A percentile compares a stretch with the other conserved stretches of the same genome.
Evolutionary conservation across 2,329 filamentous ascomycete genomes (phyloP).

Genomic region (Fusarium luffae): DNA sequence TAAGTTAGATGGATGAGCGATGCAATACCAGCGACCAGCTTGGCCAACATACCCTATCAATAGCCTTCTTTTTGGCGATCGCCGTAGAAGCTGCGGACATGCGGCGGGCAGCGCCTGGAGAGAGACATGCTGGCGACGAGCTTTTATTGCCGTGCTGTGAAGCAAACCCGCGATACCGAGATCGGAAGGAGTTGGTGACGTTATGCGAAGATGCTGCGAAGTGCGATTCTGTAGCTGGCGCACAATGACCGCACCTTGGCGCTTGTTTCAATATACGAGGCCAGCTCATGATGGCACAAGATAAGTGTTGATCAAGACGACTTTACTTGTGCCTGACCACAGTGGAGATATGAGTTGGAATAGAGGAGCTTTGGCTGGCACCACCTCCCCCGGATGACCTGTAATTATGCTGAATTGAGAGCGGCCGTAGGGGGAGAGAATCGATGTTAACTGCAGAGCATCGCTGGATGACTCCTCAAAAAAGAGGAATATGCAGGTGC

Average conservation of each 20-base stretch:
- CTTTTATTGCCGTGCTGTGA: slow-evolving; percentile 23
- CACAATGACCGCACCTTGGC: slow-evolving; percentile 42
- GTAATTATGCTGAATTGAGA: slow-evolving; percentile 18
- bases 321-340: slow-evolving; percentile 11
- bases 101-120: slow-evolving; percentile 38
- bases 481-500: background rate
- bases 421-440: slow-evolving; percentile 35
- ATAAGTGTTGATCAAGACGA: background rate
- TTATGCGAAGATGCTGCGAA: background rate
- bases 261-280: slow-evolving; percentile 55
- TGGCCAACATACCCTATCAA: slow-evolving; percentile 48
- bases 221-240: slow-evolving; percentile 18
- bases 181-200: slow-evolving; percentile 13
- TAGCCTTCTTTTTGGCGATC: slow-evolving; percentile 47
- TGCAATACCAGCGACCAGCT: background rate
- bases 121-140: slow-evolving; percentile 20
- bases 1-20: slow-evolving; percentile 18
- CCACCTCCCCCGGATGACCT: slow-evolving; percentile 38
- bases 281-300: slow-evolving; percentile 53
- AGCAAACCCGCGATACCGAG: slow-evolving; percentile 25
- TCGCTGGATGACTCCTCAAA: slow-evolving; percentile 18
- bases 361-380: slow-evolving; percentile 17
- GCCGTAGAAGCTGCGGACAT: slow-evolving; percentile 47
- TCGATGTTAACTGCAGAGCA: slow-evolving; percentile 41
- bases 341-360: background rate